phyloP scores from a whole-genome alignment of 768 basidiomycete genomes.

The Lentinus tigrinus region DNA sequence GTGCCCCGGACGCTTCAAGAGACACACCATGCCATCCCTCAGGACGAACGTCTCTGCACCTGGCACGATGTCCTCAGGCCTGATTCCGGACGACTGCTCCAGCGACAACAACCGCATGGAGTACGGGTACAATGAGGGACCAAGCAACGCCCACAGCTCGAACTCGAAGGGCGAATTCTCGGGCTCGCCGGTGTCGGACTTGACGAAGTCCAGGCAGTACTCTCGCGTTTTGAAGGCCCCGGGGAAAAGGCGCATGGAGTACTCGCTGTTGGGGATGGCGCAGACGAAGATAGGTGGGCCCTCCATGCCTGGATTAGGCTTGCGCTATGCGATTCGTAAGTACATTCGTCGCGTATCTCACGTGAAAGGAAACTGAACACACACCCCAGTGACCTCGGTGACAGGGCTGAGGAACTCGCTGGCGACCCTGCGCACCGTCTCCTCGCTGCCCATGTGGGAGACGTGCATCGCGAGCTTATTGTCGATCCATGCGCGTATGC shows the following conservation, averaged over 20 bases:
- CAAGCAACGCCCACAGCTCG: background rate
- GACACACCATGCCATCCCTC: background rate
- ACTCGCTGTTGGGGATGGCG: background rate
- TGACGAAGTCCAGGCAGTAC: constrained; percentile 1
- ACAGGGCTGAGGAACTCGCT: no score
- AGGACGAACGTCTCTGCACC: background rate
- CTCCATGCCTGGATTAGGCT: no score
- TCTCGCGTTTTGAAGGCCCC: background rate
- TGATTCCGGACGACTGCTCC: background rate
- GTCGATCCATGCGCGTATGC: no score
- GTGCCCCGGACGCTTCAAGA: background rate
- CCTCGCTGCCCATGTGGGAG: no score
- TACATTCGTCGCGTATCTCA: no score
- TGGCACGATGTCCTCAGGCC: background rate
- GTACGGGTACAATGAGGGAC: background rate
- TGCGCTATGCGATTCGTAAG: no score
- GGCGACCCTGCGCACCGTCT: no score
- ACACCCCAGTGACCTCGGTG: no score
- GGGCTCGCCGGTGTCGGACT: background rate
- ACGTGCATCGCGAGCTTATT: no score
- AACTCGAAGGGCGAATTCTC: background rate
- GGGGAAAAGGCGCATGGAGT: background rate
- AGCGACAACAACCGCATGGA: background rate
- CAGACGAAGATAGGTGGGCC: background rate
- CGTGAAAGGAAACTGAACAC: no score